Evolutionary conservation across 345 rosid species (phyloP), one percentile per base, ranked within the genome.

Genomic region (Ceriops tagal): DNA sequence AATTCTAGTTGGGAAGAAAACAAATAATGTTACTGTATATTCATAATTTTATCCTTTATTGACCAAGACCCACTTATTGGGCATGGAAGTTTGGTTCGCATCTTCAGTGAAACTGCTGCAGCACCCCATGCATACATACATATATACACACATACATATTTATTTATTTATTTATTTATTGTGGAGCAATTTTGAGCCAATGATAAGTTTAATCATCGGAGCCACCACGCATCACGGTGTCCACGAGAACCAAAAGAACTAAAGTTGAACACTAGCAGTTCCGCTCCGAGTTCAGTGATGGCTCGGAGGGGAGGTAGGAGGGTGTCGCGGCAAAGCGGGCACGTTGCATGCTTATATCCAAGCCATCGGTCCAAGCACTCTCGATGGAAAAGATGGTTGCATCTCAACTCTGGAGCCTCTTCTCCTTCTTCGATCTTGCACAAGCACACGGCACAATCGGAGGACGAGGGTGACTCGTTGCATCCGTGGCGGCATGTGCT

Each of bases 291-390:
- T 28, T 62, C 68, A 7, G 47, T 22, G 10, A 43, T 19, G 6
- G 31, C 1, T 8, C 51, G 22, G 3, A 18, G 59, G 0, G 60
- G 37, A 53, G 31, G 56, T 0, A 75, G 2, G 24, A 51, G 2
- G 24, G 37, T 24, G 10, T 24, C 57, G 20, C 71, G 69, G 66
- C 76, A 79, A 6, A 75, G 79, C 0, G 79, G 82, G 35, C 82
- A 75, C 0, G 72, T 72, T 8, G 43, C 10, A 0, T 0, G 47
- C 1, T 28, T 13, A 60, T 37, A 56, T 9, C 16, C 57, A 6
- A 61, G 15, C 74, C 75, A 79, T 5, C 62, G 61, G 26, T 68
- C 72, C 59, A 72, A 37, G 47, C 79, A 72, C 8, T 13, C 69
- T 6, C 62, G 56, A 39, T 75, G 83, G 21, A 75, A 72, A 11